Base-by-base conservation (phyloP, 2,329 filamentous ascomycete species). In the Ascochyta rabiei region DNA sequence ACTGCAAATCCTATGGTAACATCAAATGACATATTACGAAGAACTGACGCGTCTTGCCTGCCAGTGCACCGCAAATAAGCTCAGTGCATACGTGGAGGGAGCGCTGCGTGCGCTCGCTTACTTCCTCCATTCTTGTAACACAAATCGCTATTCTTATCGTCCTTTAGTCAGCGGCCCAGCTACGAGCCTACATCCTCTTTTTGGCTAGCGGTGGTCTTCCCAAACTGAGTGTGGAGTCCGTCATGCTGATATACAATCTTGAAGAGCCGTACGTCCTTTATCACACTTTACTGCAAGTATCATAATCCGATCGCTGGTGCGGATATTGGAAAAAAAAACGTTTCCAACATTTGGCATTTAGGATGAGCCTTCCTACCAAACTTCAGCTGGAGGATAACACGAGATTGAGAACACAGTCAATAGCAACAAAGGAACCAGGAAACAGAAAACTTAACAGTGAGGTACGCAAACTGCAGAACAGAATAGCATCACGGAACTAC, bases 401-500 rank as follows among this genome's bases (percentile, higher is more conserved):
- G 13, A 56, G 52, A 38, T n/a, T 46, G n/a, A 64, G 39, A 40
- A 48, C 28, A 16, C 30, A 42, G 15, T 8, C 26, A 37, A 38
- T 35, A 56, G 63, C 16, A 41, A 41, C 1, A 43, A 53, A 23
- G 59, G 62, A 8, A 44, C 54, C 12, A 58, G 44, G 9, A 57
- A 63, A 52, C 21, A 74, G 67, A 53, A 75, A 73, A 41, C 64
- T 61, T 42, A 74, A 75, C 43, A 75, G 72, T 56, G 72, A 75
- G 56, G 62, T 68, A 54, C 67, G 72, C 19, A 75, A 75, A 53
- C 70, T 72, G 48, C 72, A 75, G 48, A 75, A 75, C 33, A 66
- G 72, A 47, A 73, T 74, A 62, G 72, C 72, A 28, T 75, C 72
- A 16, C 68, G 70, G 18, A 75, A 75, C 34, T 75, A 75, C 53